Base-by-base conservation (phyloP, 1,284 basidiomycete genomes). In the Veloboletus limbatus region DNA sequence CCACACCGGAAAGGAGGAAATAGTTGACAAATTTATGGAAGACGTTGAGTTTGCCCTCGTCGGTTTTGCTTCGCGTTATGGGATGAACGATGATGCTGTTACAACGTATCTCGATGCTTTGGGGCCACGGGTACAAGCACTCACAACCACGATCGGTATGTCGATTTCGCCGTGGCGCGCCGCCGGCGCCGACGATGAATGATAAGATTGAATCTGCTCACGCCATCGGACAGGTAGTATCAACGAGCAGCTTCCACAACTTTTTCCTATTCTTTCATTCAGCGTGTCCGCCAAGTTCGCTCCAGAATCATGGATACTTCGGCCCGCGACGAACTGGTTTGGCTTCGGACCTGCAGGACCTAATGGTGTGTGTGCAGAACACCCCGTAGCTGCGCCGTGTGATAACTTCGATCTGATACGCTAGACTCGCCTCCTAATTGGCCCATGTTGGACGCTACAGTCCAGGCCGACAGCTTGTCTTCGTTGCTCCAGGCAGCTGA, bases 401-500 rank as follows among this genome's bases (percentile, higher is more conserved):
- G 11, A 2, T 3, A 3, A 25, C n/a, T 25, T 46, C 11, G 34
- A 27, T 11, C 13, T 0, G 1, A 31, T 31, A 8, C 1, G 4
- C 1, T 39, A 60, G 52, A 53, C 31, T 49, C 47, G 1, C 6
- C 17, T 20, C 55, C 55, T 5, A 40, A 57, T 14, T 52, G 45
- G 52, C 2, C 0, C 2, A 0, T 4, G 45, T 57, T 24, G 51
- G 54, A 54, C 0, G 39, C 13, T 1, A 20, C 33, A 1, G 52
- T 57, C n/a, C 6, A 20, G 20, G 0, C 44, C 3, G 35, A 35
- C 1, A 46, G 44, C n/a, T 57, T 46, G 48, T 57, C 60, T 33
- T 26, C 57, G 8, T 16, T 14, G 27, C 45, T 57, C 3, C 56
- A 59, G 21, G 42, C 46, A 8, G 57, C 46, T 6, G 54, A 41